Conservation (phyloP, 1,139 yeast species). For the Diutina catenulata region DNA sequence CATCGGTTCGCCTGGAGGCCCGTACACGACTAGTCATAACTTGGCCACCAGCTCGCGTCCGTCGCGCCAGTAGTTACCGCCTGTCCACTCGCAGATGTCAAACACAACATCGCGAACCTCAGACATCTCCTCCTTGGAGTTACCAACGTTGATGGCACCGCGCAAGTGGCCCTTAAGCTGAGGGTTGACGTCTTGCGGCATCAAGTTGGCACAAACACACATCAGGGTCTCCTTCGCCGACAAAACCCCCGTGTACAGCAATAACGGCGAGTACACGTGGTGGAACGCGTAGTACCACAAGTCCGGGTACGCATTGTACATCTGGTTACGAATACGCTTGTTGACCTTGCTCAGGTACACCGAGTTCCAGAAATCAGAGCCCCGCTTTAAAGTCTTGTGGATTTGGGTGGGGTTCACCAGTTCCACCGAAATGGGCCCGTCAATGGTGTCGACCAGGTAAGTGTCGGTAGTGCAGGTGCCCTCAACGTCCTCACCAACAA, state of each 20-base stretch:
- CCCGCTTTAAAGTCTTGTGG: slow-evolving; percentile 29
- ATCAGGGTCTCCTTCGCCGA: slow-evolving; percentile 63
- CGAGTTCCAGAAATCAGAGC: slow-evolving; percentile 59
- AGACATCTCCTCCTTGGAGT: slow-evolving; percentile 49
- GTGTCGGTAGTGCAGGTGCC: slow-evolving; percentile 24
- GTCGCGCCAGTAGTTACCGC: slow-evolving; percentile 33
- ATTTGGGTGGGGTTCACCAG: slow-evolving; percentile 21
- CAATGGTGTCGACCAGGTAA: slow-evolving; percentile 19
- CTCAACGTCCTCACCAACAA: slow-evolving; percentile 29
- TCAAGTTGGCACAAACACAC: slow-evolving; percentile 66
- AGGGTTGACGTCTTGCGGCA: slow-evolving; percentile 93
- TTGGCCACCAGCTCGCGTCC: slow-evolving; percentile 58
- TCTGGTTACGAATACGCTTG: slow-evolving; percentile 51
- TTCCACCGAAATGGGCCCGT: slow-evolving; percentile 27
- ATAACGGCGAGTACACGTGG: slow-evolving; percentile 67
- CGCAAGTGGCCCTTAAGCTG: slow-evolving; percentile 82
- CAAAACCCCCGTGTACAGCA: slow-evolving; percentile 56
- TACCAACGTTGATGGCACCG: slow-evolving; percentile 79
- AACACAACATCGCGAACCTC: slow-evolving; percentile 53
- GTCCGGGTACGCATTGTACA: slow-evolving; percentile 73
- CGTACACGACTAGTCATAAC: slow-evolving; percentile 15
- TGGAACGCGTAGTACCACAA: slow-evolving; percentile 63
- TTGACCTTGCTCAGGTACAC: slow-evolving; percentile 62
- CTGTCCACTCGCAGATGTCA: slow-evolving; percentile 65
- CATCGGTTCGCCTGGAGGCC: background rate